Conservation (phyloP, 352 stramenopile species). For the Phytophthora rubi region DNA sequence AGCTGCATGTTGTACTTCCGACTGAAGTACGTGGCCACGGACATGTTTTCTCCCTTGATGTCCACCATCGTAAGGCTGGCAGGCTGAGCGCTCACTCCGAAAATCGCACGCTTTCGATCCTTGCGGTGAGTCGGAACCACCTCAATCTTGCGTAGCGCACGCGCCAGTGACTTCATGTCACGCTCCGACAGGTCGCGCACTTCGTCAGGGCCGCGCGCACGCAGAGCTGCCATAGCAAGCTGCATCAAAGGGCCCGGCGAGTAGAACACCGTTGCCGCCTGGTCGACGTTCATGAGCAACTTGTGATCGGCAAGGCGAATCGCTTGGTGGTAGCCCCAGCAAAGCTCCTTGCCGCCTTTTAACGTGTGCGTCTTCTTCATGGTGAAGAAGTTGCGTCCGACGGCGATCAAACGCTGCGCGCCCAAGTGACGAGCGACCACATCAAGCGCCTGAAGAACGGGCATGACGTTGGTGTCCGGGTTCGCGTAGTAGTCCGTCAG, state of each 20-base stretch:
- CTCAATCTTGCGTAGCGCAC: conserved; percentile 55
- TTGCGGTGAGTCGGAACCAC: conserved; percentile 61
- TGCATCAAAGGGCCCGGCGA: conserved; percentile 50
- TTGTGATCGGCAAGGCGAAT: conserved; percentile 59
- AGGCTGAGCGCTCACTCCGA: conserved; percentile 43
- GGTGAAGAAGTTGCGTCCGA: conserved; percentile 75
- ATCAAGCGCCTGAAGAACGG: conserved; percentile 67
- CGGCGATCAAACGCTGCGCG: conserved; percentile 55
- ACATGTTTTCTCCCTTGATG: conserved; percentile 55
- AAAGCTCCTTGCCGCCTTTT: conserved; percentile 66
- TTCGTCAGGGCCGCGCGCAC: conserved; percentile 32
- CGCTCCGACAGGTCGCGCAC: conserved; percentile 46
- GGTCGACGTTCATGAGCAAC: conserved; percentile 73
- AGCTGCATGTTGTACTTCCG: conserved; percentile 58
- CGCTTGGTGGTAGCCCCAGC: conserved; percentile 74
- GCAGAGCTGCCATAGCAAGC: conserved; percentile 48
- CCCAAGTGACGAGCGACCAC: conserved; percentile 64
- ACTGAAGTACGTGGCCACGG: conserved; percentile 62
- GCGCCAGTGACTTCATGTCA: conserved; percentile 41
- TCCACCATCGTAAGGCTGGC: conserved; percentile 48
- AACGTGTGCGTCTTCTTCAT: conserved; percentile 67
- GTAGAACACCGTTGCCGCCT: conserved; percentile 74
- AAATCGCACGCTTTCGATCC: conserved; percentile 61
- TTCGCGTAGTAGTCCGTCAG: conserved; percentile 53
- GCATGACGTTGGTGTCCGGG: conserved; percentile 58